Conservation (phyloP, 148 eudicot species). For the Simmondsia chinensis region DNA sequence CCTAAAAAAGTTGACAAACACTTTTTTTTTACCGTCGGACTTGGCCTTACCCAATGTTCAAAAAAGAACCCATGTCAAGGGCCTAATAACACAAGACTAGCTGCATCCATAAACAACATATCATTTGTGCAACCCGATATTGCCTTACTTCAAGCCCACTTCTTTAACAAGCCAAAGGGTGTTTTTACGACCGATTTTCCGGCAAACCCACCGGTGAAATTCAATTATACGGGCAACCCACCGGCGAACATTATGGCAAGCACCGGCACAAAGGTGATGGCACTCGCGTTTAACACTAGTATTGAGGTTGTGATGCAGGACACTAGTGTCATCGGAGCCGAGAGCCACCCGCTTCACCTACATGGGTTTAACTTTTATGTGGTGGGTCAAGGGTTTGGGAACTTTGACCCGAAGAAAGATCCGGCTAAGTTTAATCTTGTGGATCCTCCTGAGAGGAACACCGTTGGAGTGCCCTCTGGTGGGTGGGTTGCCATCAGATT, state of each 20-base stretch:
- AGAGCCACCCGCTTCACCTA: conserved; percentile 24
- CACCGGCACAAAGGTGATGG: conserved; percentile 7
- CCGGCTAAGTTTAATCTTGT: conserved; percentile 14
- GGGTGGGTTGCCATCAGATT: conserved; percentile 24
- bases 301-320: conserved; percentile 20
- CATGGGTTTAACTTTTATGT: conserved; percentile 20
- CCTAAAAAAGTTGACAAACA: conserved; percentile 12
- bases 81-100: conserved; percentile 11
- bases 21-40: conserved; percentile 20
- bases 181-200: conserved; percentile 10
- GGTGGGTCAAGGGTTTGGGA: conserved; percentile 17
- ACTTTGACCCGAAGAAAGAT: conserved; percentile 13
- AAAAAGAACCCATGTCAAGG: conserved; percentile 11
- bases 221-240: conserved; percentile 18
- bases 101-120: conserved; percentile 12
- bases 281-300: conserved; percentile 8
- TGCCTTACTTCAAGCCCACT: conserved; percentile 16
- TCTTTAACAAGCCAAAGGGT: conserved; percentile 11
- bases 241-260: conserved; percentile 4
- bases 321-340: conserved; percentile 15
- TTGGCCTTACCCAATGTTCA: conserved; percentile 10
- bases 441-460: conserved; percentile 18
- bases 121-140: conserved; percentile 6
- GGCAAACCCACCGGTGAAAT: conserved; percentile 2
- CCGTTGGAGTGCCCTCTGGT: conserved; percentile 17